These are phyloP conservation scores for Aspergillus floridensis DNA, from an alignment of 2,329 filamentous ascomycete genomes.

Conservation along the genomic window DNA sequence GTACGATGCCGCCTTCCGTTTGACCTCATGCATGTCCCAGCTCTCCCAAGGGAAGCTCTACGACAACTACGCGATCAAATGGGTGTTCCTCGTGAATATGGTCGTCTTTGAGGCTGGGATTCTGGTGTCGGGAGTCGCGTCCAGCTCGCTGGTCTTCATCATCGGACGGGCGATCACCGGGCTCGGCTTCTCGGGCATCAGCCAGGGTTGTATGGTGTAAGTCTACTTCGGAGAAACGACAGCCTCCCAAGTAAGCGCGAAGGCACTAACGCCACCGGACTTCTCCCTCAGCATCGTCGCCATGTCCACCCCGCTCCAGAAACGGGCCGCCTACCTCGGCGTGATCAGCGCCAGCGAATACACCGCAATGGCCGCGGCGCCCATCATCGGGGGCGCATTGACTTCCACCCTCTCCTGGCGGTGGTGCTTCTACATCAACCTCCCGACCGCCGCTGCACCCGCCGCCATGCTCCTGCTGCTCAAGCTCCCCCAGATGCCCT, in stretches of 20 bases:
- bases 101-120: background rate
- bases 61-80: background rate
- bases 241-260: background rate
- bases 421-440: constrained; percentile 3
- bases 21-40: constrained; percentile 1
- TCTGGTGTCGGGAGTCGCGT: background rate
- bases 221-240: background rate
- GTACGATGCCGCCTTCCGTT: constrained; percentile 1
- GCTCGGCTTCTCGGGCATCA: background rate
- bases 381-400: background rate
- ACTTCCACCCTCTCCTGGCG: background rate
- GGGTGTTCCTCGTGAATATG: background rate
- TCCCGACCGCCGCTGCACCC: background rate
- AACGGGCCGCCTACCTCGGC: background rate
- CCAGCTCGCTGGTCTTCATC: background rate
- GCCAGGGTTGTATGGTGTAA: constrained; percentile 1
- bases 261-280: too few relatives aligned
- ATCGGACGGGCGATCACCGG: background rate
- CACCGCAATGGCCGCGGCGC: background rate
- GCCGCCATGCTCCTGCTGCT: background rate
- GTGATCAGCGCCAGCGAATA: constrained; percentile 2
- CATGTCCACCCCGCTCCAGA: background rate
- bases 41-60: background rate
- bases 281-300: background rate
- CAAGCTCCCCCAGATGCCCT: background rate